These are phyloP conservation scores for Xerocomus amazonicus DNA, from an alignment of 1,284 basidiomycete genomes.

Conservation along the genomic window DNA sequence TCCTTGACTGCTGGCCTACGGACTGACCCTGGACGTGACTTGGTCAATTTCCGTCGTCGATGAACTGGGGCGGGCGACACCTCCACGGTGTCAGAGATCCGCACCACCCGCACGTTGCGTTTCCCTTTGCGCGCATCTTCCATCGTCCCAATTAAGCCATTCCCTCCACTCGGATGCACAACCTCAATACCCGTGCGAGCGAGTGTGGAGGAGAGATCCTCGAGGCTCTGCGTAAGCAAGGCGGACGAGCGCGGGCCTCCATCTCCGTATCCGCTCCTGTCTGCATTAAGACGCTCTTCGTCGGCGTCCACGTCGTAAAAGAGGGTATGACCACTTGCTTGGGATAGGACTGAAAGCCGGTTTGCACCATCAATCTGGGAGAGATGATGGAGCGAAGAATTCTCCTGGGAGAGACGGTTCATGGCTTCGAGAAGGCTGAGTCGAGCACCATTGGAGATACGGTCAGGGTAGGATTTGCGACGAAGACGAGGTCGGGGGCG, in stretches of 20 bases:
- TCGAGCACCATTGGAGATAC: slow-evolving; percentile 20
- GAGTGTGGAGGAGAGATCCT: slow-evolving; percentile 21
- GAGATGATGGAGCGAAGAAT: slow-evolving; percentile 3
- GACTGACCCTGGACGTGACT: slow-evolving; percentile 12
- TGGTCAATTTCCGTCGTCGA: slow-evolving; percentile 26
- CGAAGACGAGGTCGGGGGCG: slow-evolving; percentile 23
- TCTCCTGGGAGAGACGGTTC: slow-evolving; percentile 27
- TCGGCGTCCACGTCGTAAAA: slow-evolving; percentile 23
- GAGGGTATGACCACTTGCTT: slow-evolving; percentile 26
- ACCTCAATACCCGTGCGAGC: slow-evolving; percentile 17
- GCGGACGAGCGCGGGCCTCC: not conserved
- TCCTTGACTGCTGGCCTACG: not conserved
- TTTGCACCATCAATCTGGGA: slow-evolving; percentile 11
- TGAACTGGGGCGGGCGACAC: slow-evolving; percentile 15
- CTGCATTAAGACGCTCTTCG: not conserved
- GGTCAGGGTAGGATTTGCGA: slow-evolving; percentile 28
- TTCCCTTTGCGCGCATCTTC: slow-evolving; percentile 8
- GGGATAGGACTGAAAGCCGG: slow-evolving; percentile 23
- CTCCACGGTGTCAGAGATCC: slow-evolving; percentile 27
- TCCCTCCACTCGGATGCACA: not conserved
- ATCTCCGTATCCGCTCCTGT: not conserved
- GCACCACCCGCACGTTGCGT: slow-evolving; percentile 23
- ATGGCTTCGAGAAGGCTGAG: slow-evolving; percentile 31
- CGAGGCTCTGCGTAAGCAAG: slow-evolving; percentile 25
- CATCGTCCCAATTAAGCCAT: too few relatives aligned